These are phyloP conservation scores for Yarrowia alimentaria DNA, from an alignment of 805 yeast genomes.

Conservation along the genomic window DNA sequence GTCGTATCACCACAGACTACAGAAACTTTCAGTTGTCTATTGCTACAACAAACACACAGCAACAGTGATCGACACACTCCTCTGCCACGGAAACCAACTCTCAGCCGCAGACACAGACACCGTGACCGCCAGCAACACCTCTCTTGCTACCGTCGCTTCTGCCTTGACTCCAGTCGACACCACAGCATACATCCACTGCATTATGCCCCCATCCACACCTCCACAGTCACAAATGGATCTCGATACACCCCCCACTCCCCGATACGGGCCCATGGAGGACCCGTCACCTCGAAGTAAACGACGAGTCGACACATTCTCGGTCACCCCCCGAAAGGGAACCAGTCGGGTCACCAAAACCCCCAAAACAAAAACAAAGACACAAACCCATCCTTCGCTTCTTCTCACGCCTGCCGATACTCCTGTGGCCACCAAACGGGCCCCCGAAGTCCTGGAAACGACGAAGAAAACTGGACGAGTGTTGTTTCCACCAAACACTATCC, in stretches of 20 bases:
- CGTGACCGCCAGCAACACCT: too few species aligned
- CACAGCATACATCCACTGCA: background rate
- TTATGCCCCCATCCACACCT: slow-evolving; percentile 20
- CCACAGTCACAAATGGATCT: slow-evolving; percentile 11
- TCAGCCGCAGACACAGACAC: too few species aligned
- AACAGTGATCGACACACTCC: too few species aligned
- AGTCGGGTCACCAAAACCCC: background rate
- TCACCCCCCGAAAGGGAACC: background rate
- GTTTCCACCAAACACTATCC: slow-evolving; percentile 13
- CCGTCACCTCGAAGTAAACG: background rate
- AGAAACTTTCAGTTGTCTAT: too few species aligned
- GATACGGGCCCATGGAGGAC: slow-evolving; percentile 27
- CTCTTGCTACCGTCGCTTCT: too few species aligned
- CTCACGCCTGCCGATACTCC: slow-evolving; percentile 21
- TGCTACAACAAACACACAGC: background rate
- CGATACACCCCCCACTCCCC: slow-evolving; percentile 25
- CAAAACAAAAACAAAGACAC: slow-evolving; percentile 2
- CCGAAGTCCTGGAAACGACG: slow-evolving; percentile 18
- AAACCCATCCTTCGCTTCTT: background rate
- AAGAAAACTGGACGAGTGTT: slow-evolving; percentile 21
- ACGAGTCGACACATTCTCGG: background rate
- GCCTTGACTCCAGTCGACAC: background rate
- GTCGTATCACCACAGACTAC: too few species aligned
- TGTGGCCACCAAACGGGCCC: slow-evolving; percentile 2
- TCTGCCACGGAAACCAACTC: too few species aligned